phyloP scores from a whole-genome alignment of 2,329 filamentous ascomycete genomes.

The Aspergillus flavus region DNA sequence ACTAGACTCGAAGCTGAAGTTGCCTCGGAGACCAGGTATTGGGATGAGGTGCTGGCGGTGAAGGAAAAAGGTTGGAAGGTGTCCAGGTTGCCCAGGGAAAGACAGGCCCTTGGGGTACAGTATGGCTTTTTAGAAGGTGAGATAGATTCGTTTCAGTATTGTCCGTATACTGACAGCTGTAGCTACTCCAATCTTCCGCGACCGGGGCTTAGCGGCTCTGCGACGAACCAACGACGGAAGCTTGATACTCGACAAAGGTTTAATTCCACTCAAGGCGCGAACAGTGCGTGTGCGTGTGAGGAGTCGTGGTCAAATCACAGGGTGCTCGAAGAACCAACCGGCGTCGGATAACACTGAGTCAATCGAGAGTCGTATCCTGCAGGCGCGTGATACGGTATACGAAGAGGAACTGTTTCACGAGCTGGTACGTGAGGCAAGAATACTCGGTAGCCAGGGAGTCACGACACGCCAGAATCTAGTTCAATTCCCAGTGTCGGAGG shows the following conservation, averaged over 20 bases:
- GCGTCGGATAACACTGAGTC: conserved; percentile 27
- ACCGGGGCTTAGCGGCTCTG: conserved; percentile 79
- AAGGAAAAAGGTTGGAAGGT: conserved; percentile 86
- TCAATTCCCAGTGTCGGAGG: conserved; percentile 56
- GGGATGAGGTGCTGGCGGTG: conserved; percentile 80
- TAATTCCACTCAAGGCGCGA: conserved; percentile 53
- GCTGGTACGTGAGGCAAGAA: conserved; percentile 77
- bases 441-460: conserved; percentile 71
- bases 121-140: conserved; percentile 83
- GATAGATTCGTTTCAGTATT: conserved; percentile 9
- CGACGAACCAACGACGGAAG: conserved; percentile 73
- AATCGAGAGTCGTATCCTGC: conserved; percentile 40
- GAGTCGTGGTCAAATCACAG: conserved; percentile 60
- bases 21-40: conserved; percentile 79
- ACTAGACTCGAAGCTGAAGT: conserved; percentile 75
- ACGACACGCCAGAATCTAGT: conserved; percentile 62
- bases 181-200: conserved; percentile 60
- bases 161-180: conserved; percentile 6
- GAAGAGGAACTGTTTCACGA: conserved; percentile 86
- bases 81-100: conserved; percentile 72
- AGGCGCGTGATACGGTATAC: conserved; percentile 54
- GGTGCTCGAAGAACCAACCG: conserved; percentile 47
- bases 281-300: conserved; percentile 70
- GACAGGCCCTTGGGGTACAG: conserved; percentile 76
- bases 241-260: conserved; percentile 70